Conservation (phyloP, 495 filamentous ascomycete genomes). For the Melanomma pulvis-pyrius region DNA sequence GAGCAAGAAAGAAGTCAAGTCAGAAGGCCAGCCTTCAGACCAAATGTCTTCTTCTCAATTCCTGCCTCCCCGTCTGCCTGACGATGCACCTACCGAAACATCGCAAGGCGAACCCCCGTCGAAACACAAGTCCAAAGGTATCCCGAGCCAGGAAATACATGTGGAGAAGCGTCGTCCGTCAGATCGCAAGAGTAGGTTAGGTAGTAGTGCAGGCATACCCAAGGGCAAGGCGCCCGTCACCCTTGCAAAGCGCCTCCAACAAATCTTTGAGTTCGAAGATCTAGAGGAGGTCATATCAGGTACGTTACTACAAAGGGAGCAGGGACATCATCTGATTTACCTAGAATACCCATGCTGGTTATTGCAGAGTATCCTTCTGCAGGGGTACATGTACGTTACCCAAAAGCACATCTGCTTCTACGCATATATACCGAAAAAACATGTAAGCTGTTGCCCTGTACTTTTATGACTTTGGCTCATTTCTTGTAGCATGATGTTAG, state of each 20-base stretch:
- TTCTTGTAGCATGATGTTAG: constrained; percentile 64
- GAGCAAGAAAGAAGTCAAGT: constrained; percentile 40
- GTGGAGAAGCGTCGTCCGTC: constrained; percentile 40
- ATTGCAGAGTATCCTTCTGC: constrained; percentile 86
- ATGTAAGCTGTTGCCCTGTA: constrained; percentile 53
- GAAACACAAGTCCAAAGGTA: constrained; percentile 18
- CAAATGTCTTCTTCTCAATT: constrained; percentile 46
- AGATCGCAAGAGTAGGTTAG: constrained; percentile 24
- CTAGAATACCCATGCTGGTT: constrained; percentile 93
- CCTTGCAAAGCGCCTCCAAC: constrained; percentile 72
- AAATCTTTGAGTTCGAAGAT: constrained; percentile 85
- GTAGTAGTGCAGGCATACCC: constrained; percentile 45
- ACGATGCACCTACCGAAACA: constrained; percentile 43
- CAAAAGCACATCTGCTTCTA: constrained; percentile 94
- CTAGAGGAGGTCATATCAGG: constrained; percentile 84
- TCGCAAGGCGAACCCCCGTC: constrained; percentile 35
- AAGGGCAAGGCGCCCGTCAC: constrained; percentile 45
- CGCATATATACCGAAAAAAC: constrained; percentile 90
- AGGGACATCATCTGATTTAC: constrained; percentile 11
- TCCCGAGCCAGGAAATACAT: constrained; percentile 29
- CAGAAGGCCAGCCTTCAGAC: constrained; percentile 18
- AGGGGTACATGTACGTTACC: constrained; percentile 97
- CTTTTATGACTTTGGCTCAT: constrained; percentile 37
- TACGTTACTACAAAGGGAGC: constrained; percentile 40
- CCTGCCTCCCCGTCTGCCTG: constrained; percentile 40